Evolutionary conservation across 805 yeast species (phyloP).

Genomic region (Candida orba): DNA sequence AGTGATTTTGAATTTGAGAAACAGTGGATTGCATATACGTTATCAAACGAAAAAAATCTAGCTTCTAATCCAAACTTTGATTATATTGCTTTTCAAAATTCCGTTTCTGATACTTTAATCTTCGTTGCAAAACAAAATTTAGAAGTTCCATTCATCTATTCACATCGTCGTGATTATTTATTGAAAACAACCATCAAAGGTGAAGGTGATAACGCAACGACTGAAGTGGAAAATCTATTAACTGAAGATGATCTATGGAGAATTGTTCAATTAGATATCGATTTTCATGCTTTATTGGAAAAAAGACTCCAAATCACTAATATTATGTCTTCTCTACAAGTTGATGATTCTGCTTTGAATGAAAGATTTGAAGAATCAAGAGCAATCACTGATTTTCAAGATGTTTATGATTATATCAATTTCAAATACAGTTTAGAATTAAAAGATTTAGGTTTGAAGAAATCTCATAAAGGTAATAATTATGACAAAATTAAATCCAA

Average conservation of each 20-base stretch:
- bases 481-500: constrained; percentile 65
- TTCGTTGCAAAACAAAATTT: constrained; percentile 69
- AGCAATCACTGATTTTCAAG: constrained; percentile 76
- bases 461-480: constrained; percentile 39
- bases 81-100: constrained; percentile 47
- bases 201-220: constrained; percentile 35
- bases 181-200: constrained; percentile 46
- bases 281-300: constrained; percentile 76
- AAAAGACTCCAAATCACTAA: constrained; percentile 59
- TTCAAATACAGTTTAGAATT: constrained; percentile 51
- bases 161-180: constrained; percentile 87
- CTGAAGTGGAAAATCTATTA: constrained; percentile 37
- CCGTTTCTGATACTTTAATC: constrained; percentile 65
- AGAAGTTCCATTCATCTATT: constrained; percentile 94
- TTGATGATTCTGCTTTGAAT: constrained; percentile 48
- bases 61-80: constrained; percentile 29
- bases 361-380: constrained; percentile 51
- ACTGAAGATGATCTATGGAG: constrained; percentile 90
- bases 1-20: constrained; percentile 68
- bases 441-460: constrained; percentile 27
- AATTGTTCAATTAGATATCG: constrained; percentile 78
- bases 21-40: constrained; percentile 67
- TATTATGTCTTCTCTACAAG: constrained; percentile 44
- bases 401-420: constrained; percentile 73
- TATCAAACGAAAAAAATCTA: constrained; percentile 47